Percentiles rank a stretch among this genome's conserved stretches.
These are phyloP conservation scores for Sporothrix brasiliensis DNA, from an alignment of 2,329 filamentous ascomycete species.

Conservation along the genomic window DNA sequence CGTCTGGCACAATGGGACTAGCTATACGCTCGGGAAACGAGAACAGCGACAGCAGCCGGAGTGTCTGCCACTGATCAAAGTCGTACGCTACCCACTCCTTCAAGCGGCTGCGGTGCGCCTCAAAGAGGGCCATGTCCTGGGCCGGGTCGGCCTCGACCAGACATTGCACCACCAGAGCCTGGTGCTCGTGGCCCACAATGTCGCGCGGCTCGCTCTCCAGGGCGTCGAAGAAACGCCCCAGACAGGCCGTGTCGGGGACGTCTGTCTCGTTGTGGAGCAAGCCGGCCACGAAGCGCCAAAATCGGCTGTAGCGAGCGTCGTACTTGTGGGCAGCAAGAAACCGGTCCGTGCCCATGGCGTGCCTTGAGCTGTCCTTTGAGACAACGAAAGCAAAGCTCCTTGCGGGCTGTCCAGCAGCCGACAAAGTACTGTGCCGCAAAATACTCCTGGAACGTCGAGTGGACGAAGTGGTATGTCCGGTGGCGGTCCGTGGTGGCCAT, in stretches of 20 bases:
- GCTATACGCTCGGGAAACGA: conserved; percentile 2
- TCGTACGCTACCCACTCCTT: background rate
- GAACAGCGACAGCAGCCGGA: background rate
- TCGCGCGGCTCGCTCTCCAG: background rate
- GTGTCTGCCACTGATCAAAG: background rate
- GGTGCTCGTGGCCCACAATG: background rate
- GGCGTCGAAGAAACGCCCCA: background rate
- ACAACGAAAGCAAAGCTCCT: background rate
- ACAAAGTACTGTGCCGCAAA: conserved; percentile 12
- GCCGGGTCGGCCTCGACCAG: background rate
- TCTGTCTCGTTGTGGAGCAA: background rate
- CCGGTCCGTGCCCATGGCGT: background rate
- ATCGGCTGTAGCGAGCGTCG: background rate
- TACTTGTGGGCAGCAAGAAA: background rate
- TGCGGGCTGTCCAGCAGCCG: background rate
- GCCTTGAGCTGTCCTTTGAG: background rate
- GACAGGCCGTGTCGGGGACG: background rate
- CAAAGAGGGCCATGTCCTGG: conserved; percentile 1
- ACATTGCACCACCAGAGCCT: background rate
- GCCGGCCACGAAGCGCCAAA: background rate
- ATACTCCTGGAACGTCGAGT: conserved; percentile 1
- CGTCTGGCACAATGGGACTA: background rate
- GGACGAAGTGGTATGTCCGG: background rate
- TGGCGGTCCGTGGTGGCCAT: background rate
- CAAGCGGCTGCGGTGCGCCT: background rate